phyloP scores from a whole-genome alignment of 2,329 filamentous ascomycete genomes.

The Hymenoscyphus albidus region DNA sequence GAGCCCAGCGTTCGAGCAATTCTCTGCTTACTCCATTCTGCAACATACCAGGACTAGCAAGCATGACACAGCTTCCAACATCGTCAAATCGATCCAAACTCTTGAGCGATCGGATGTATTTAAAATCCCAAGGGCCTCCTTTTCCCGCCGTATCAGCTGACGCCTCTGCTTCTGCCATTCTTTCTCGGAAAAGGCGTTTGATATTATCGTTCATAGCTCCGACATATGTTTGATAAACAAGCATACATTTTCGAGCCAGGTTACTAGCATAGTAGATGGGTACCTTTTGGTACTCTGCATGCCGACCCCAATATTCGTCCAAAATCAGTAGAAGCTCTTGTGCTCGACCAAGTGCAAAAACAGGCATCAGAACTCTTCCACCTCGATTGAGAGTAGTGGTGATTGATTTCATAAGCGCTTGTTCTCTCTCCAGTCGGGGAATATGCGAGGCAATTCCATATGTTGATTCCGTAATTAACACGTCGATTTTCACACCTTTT shows the following conservation, averaged over 20 bases:
- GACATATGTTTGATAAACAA: slow-evolving; percentile 97
- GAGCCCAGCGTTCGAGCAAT: slow-evolving; percentile 91
- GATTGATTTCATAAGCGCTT: slow-evolving; percentile 91
- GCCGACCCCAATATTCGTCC: slow-evolving; percentile 94
- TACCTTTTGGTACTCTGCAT: slow-evolving; percentile 80
- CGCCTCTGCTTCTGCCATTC: slow-evolving; percentile 85
- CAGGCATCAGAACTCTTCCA: slow-evolving; percentile 87
- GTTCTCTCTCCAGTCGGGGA: slow-evolving; percentile 84
- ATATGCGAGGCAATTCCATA: slow-evolving; percentile 95
- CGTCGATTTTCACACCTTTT: slow-evolving; percentile 84
- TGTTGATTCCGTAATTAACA: slow-evolving; percentile 95
- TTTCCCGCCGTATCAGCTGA: slow-evolving; percentile 70
- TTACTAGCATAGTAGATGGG: slow-evolving; percentile 98
- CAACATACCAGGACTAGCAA: slow-evolving; percentile 96
- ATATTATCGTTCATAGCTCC: slow-evolving; percentile 99
- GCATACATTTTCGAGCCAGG: slow-evolving; percentile 93
- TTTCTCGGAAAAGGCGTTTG: slow-evolving; percentile 87
- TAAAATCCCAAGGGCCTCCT: slow-evolving; percentile 94
- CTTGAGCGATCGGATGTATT: slow-evolving; percentile 86
- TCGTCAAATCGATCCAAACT: slow-evolving; percentile 95
- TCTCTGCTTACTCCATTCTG: slow-evolving; percentile 94
- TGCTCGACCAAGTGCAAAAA: slow-evolving; percentile 89
- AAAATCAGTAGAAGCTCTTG: slow-evolving; percentile 92
- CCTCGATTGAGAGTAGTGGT: slow-evolving; percentile 87
- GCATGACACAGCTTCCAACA: slow-evolving; percentile 92